These are phyloP conservation scores for Durotheca rogersii DNA, from an alignment of 495 filamentous ascomycete genomes.

Conservation along the genomic window DNA sequence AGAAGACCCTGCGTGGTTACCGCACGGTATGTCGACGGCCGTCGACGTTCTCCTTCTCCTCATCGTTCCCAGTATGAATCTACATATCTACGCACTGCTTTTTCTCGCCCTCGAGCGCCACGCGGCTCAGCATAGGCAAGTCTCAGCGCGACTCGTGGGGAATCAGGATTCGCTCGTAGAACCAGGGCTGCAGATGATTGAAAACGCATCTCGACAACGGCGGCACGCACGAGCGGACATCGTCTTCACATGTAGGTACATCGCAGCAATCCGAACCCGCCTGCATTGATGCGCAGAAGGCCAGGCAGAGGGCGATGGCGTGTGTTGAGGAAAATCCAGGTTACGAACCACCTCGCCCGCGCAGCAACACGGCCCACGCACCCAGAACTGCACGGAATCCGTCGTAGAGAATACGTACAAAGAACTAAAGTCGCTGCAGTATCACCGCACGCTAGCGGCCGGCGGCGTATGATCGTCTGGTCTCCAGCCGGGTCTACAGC, in stretches of 20 bases:
- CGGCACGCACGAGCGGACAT: too few species aligned
- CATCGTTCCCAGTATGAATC: not conserved
- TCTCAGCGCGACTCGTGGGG: not conserved
- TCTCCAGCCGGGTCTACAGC: too few species aligned
- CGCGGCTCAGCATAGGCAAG: not conserved
- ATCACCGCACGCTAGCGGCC: conserved; percentile 1
- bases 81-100: not conserved
- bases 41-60: too few species aligned
- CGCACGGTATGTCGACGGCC: too few species aligned
- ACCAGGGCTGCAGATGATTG: not conserved
- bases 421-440: conserved; percentile 9
- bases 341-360: too few species aligned
- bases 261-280: too few species aligned
- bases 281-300: too few species aligned
- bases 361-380: too few species aligned
- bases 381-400: not conserved
- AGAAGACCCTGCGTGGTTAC: not conserved
- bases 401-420: not conserved
- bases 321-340: not conserved
- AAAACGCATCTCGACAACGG: not conserved
- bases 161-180: not conserved
- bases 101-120: not conserved
- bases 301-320: too few species aligned
- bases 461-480: conserved; percentile 7
- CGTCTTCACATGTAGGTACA: too few species aligned